Base-by-base conservation (phyloP, 495 filamentous ascomycete genomes). In the Penicillium nucicola region DNA sequence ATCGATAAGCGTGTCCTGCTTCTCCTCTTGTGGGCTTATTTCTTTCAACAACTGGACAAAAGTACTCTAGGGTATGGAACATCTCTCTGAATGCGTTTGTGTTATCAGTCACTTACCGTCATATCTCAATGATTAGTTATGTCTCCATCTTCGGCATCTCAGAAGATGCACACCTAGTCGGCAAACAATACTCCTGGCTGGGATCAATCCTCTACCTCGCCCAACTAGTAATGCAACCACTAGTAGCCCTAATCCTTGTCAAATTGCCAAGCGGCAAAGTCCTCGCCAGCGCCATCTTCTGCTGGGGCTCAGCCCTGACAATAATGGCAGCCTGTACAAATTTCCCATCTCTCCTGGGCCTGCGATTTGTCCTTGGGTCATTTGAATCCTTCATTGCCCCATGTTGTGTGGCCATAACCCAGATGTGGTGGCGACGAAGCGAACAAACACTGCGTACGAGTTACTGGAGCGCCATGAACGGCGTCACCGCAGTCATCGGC, bases 401-500 rank as follows among this genome's bases (percentile, higher is more conserved):
- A 0, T 73, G 70, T 14, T 81, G 78, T 52, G 65, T 82, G 11
- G 77, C 79, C 3, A 68, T 80, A 5, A 76, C 76, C 5, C 77
- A 78, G 53, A 81, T 83, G 79, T 83, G 80, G 80, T 83, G 75
- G 63, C 62, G 76, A 34, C 67, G 80, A 23, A 54, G 68, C 13
- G 80, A 83, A 57, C 80, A 83, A 55, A 79, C 79, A 3, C 61
- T 76, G 28, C 62, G 78, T 4, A 76, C 70, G 9, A 71, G 72
- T 19, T 57, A 66, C n/a, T 83, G 80, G 80, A 80, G 80, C 49
- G 68, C 65, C 9, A 79, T 79, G 76, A 77, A 77, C 45, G 72
- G 72, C 12, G 53, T 76, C 1, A 71, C 69, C 2, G 66, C 68
- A 22, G 69, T 76, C 48, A 65, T 65, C 12, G 65, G 59, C 0